Evolutionary conservation across 2,329 filamentous ascomycete genomes (phyloP).

Genomic region (Hansfordia pulvinata): DNA sequence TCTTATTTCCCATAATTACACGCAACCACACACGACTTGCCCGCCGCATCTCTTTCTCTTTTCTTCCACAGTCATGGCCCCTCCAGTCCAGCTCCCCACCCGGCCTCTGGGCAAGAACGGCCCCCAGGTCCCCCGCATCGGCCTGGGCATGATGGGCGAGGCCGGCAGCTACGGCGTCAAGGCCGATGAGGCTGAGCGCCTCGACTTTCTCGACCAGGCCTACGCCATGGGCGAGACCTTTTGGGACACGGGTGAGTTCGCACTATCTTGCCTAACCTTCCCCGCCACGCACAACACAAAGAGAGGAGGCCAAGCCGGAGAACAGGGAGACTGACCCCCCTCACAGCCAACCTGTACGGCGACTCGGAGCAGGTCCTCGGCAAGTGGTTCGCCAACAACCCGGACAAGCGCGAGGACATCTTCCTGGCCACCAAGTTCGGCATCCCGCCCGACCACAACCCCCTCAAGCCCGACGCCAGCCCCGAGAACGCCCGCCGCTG

Average conservation of each 20-base stretch:
- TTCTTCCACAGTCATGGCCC: no score
- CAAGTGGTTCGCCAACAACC: conserved; percentile 19
- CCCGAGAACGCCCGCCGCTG: conserved; percentile 13
- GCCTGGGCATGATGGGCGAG: conserved; percentile 27
- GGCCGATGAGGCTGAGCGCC: conserved; percentile 18
- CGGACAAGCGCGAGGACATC: conserved; percentile 27
- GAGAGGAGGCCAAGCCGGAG: no score
- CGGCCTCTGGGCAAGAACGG: conserved; percentile 28
- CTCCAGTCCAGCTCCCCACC: no score
- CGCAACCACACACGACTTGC: no score
- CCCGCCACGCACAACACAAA: no score
- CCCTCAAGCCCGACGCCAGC: conserved; percentile 8
- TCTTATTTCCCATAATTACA: no score
- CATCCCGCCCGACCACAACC: no score
- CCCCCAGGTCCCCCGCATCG: conserved; percentile 25
- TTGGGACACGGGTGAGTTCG: conserved; percentile 22
- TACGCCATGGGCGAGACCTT: conserved; percentile 21
- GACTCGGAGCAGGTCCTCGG: conserved; percentile 25
- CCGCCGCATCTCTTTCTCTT: no score
- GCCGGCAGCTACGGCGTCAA: conserved; percentile 5
- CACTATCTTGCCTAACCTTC: not conserved
- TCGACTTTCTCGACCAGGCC: conserved; percentile 22
- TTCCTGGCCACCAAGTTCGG: conserved; percentile 37
- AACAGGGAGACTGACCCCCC: no score
- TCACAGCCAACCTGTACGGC: conserved; percentile 3